Evolutionary conservation across 768 basidiomycete genomes (phyloP).

Genomic region (Xerocomus potaroensis): DNA sequence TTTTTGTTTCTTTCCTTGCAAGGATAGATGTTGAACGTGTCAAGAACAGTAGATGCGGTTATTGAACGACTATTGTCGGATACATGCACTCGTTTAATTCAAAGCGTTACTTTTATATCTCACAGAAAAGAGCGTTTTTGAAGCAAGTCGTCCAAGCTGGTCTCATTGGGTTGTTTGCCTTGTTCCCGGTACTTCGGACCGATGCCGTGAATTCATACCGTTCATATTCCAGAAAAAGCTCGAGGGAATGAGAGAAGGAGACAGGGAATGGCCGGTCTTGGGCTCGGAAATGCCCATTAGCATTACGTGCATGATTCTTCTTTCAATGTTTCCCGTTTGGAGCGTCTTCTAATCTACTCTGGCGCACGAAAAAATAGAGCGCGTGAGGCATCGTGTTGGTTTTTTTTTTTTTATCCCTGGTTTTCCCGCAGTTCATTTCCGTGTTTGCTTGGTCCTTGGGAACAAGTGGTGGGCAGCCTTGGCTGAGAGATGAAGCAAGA

Average conservation of each 20-base stretch:
- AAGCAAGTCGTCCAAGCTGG: too few relatives aligned
- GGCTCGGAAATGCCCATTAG: background rate
- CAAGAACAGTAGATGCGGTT: conserved; percentile 25
- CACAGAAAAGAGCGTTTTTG: too few relatives aligned
- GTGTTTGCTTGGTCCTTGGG: too few relatives aligned
- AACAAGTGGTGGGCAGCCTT: too few relatives aligned
- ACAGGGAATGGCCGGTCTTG: too few relatives aligned
- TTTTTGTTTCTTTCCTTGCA: background rate
- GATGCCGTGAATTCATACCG: background rate
- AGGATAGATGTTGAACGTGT: conserved; percentile 3
- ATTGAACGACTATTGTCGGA: conserved; percentile 17
- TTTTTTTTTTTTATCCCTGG: background rate
- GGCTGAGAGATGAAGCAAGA: too few relatives aligned
- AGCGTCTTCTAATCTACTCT: background rate
- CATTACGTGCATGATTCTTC: background rate
- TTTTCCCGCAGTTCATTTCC: too few relatives aligned
- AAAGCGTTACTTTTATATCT: conserved; percentile 7
- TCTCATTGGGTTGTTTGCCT: too few relatives aligned
- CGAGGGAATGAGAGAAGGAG: too few relatives aligned
- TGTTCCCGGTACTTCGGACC: background rate
- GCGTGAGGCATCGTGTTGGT: background rate
- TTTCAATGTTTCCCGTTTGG: background rate
- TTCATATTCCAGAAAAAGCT: background rate
- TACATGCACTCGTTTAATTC: conserved; percentile 18
- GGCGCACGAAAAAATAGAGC: too few relatives aligned